Evolutionary conservation across 345 rosid genomes (phyloP).

Genomic region (Populus alba): DNA sequence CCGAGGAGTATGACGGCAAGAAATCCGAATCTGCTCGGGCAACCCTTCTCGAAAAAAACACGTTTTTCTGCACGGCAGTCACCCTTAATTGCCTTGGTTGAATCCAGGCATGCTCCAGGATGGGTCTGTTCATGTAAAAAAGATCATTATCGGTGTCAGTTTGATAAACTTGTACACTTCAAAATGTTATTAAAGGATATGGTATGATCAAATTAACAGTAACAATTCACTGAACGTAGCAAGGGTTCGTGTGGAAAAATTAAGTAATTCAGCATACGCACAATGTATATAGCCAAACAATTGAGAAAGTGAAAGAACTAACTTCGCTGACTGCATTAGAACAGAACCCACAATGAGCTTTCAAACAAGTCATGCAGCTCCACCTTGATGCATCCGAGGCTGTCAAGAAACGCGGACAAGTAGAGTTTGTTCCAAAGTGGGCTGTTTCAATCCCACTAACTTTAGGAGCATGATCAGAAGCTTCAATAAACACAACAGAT

Average conservation of each 20-base stretch:
- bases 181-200: no score
- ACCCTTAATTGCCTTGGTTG: conserved; percentile 27
- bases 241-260: not conserved
- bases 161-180: not conserved
- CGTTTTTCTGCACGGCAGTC: conserved; percentile 41
- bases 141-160: not conserved
- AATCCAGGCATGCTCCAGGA: conserved; percentile 74
- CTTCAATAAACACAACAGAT: conserved; percentile 54
- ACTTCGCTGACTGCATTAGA: conserved; percentile 38
- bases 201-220: not conserved
- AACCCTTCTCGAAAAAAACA: conserved; percentile 58
- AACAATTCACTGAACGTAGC: not conserved
- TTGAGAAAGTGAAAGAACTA: not conserved
- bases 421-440: conserved; percentile 54
- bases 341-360: conserved; percentile 62
- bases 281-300: not conserved
- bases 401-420: conserved; percentile 47
- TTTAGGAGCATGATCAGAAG: conserved; percentile 55
- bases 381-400: conserved; percentile 35
- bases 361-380: conserved; percentile 78
- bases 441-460: conserved; percentile 32
- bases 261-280: not conserved
- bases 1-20: conserved; percentile 62
- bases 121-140: conserved; percentile 26
- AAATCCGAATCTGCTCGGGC: conserved; percentile 78